phyloP scores from a whole-genome alignment of 2,329 filamentous ascomycete genomes.

The Penicillium sp. region DNA sequence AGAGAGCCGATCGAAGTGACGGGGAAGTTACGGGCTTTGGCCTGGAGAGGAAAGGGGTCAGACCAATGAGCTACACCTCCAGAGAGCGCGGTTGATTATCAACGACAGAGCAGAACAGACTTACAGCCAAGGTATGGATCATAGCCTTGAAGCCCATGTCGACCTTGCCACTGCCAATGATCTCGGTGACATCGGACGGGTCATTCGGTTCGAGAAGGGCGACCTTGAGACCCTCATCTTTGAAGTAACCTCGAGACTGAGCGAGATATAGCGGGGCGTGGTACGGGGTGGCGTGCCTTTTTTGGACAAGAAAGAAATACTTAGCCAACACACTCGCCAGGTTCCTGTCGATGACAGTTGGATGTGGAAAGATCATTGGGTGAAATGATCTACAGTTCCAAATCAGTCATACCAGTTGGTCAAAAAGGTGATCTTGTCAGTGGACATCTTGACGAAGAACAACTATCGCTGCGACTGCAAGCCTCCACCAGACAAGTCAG shows the following conservation, averaged over 20 bases:
- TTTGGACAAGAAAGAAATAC: constrained; percentile 10
- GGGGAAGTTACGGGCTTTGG: constrained; percentile 69
- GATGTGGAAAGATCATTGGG: background rate
- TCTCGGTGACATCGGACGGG: constrained; percentile 75
- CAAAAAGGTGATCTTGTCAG: constrained; percentile 78
- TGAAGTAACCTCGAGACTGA: constrained; percentile 67
- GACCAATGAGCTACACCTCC: too few species aligned
- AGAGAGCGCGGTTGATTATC: too few species aligned
- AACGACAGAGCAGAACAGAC: constrained; percentile 13
- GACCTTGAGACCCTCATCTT: constrained; percentile 70
- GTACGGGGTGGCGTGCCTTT: constrained; percentile 74
- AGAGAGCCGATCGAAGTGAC: constrained; percentile 67
- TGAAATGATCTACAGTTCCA: constrained; percentile 4
- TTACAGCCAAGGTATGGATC: constrained; percentile 71
- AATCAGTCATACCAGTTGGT: constrained; percentile 65
- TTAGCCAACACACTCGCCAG: constrained; percentile 20
- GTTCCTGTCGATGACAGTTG: constrained; percentile 3
- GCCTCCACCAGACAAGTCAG: constrained; percentile 17
- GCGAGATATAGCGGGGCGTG: constrained; percentile 72
- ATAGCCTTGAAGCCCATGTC: constrained; percentile 78
- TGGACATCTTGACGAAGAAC: constrained; percentile 56
- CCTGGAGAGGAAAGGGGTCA: constrained; percentile 37
- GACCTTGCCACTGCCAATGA: constrained; percentile 69
- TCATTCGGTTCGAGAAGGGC: constrained; percentile 73
- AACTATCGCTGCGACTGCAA: constrained; percentile 11